Percentiles rank a stretch among this genome's conserved stretches.
Conservation (phyloP, 1,284 basidiomycete genomes). For the Coniophora puteana region DNA sequence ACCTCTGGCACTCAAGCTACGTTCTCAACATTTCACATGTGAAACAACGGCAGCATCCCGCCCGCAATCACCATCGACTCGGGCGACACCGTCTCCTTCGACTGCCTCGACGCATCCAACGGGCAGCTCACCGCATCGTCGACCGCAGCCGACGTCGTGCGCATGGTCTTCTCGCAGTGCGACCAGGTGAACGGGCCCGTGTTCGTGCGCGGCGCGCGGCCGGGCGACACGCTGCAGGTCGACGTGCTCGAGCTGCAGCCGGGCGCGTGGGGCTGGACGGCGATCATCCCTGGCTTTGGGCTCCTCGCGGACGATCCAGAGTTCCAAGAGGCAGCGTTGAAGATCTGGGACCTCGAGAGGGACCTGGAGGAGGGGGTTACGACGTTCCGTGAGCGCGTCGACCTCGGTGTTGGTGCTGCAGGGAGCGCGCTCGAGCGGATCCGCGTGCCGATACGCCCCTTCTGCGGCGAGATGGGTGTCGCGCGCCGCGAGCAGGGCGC, state of each 20-base stretch:
- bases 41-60: conserved; percentile 36
- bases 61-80: conserved; percentile 47
- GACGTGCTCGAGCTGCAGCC: conserved; percentile 49
- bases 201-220: conserved; percentile 43
- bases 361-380: conserved; percentile 35
- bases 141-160: conserved; percentile 30
- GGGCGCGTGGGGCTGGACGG: conserved; percentile 62
- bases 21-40: background rate
- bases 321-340: conserved; percentile 45
- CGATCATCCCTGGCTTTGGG: conserved; percentile 54
- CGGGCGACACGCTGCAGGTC: conserved; percentile 56
- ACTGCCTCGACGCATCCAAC: conserved; percentile 61
- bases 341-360: conserved; percentile 44
- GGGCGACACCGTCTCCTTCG: conserved; percentile 51
- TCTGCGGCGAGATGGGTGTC: conserved; percentile 64
- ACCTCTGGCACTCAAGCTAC: background rate
- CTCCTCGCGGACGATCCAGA: conserved; percentile 55
- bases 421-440: conserved; percentile 43
- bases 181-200: conserved; percentile 60
- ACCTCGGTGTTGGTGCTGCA: no score
- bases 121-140: conserved; percentile 51
- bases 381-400: conserved; percentile 49
- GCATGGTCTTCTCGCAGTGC: conserved; percentile 42
- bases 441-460: conserved; percentile 46
- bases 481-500: conserved; percentile 48